These are phyloP conservation scores for Musa schizocarpa DNA, from an alignment of 176 grass and related monocot species.

Conservation along the genomic window DNA sequence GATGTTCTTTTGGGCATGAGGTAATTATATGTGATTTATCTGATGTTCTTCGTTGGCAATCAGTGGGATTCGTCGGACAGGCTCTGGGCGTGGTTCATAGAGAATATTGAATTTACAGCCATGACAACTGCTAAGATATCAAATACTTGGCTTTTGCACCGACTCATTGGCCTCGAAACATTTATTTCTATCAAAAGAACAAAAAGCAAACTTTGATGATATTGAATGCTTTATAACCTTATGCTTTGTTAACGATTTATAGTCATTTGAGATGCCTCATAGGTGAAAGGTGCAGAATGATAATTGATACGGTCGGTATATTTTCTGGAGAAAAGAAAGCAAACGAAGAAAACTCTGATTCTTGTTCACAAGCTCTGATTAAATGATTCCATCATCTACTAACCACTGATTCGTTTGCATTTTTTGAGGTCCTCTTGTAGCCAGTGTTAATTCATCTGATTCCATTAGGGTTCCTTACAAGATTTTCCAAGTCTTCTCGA, in stretches of 20 bases:
- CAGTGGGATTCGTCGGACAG: neutral
- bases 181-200: neutral
- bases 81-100: neutral
- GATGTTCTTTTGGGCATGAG: too few species aligned
- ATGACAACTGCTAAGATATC: neutral
- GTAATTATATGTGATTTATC: too few species aligned
- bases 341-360: neutral
- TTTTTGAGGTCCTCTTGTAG: neutral
- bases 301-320: neutral
- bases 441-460: neutral
- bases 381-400: neutral
- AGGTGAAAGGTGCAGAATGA: neutral
- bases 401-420: neutral
- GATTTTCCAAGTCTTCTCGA: conserved; percentile 57
- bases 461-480: conserved; percentile 54
- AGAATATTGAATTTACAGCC: neutral
- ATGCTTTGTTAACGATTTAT: too few species aligned
- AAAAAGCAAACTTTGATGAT: neutral
- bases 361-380: neutral
- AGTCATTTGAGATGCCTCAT: too few species aligned
- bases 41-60: too few species aligned
- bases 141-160: neutral
- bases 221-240: too few species aligned
- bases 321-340: neutral
- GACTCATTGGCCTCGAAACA: neutral